Evolutionary conservation across 768 basidiomycete genomes (phyloP), one percentile per base, ranked within the genome.

Genomic region (Pleurotus salmoneostramineus): DNA sequence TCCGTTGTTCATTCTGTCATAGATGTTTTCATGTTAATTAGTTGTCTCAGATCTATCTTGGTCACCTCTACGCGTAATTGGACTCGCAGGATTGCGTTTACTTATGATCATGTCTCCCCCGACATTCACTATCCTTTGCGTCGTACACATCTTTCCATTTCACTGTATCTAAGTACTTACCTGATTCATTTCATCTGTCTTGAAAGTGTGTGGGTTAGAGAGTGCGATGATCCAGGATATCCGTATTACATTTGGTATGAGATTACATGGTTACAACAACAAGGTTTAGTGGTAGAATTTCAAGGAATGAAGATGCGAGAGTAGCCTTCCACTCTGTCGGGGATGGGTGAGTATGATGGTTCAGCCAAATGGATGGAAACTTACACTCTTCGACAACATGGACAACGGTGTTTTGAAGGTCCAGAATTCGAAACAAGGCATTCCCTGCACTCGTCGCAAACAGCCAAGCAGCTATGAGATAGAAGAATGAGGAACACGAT

Each of bases 361-460:
- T 42, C 21, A n/a, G n/a, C 10, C 45, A 48, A 52, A 56, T n/a
- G 46, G 64, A 65, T 43, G 46, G 21, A 50, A 10, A 71, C 72
- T 57, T 57, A 80, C 76, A 66, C 67, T 65, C 81, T 80, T 61
- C 86, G 78, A 70, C 87, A 88, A 64, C 85, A 88, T 5, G 87
- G 87, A 64, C 86, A 88, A 17, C 79, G 72, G 63, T 88, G 85
- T 64, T 83, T 85, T 6, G 81, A 77, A 8, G 83, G 77, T 0
- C 80, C 66, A 45, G 78, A 77, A 21, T 81, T 76, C 0, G 81
- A 78, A 5, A 84, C 83, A 33, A 87, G 71, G 50, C 82, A 80
- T 62, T 83, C 83, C 43, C 87, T 73, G 63, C 87, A 89, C 50
- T 76, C 78, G 66, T 89, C 83, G 63, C 87, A 88, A 70, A 88